Evolutionary conservation across 371 early-diverging fungal species (phyloP).

Genomic region (Amoeboradix gromovi): DNA sequence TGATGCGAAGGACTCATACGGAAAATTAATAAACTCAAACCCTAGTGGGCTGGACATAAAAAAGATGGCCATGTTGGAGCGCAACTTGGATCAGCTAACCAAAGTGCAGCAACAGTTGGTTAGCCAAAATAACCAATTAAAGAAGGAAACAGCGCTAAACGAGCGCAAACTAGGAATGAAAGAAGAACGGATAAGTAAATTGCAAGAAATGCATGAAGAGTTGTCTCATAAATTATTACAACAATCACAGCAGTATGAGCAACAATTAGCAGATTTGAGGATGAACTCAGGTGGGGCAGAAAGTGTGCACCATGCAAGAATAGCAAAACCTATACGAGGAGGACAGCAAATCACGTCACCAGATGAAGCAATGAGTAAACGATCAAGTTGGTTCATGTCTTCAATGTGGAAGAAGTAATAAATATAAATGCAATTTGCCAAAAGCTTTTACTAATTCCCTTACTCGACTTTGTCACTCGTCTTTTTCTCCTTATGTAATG

Average conservation of each 20-base stretch:
- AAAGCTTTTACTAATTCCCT: no score
- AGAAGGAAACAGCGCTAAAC: constrained; percentile 58
- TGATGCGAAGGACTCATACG: constrained; percentile 63
- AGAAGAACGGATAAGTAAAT: constrained; percentile 63
- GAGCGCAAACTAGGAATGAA: constrained; percentile 66
- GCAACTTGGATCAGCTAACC: constrained; percentile 74
- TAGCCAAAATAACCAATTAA: constrained; percentile 64
- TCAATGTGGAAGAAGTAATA: no score
- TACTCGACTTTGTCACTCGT: no score
- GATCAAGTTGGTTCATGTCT: no score
- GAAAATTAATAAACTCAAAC: constrained; percentile 40
- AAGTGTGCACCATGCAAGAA: constrained; percentile 40
- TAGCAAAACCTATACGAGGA: constrained; percentile 76
- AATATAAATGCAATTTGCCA: no score
- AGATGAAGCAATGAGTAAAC: no score
- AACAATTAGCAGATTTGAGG: constrained; percentile 25
- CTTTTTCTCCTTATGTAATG: no score
- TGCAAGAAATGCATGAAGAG: constrained; percentile 57
- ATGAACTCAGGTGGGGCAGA: constrained; percentile 47
- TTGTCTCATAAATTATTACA: constrained; percentile 12
- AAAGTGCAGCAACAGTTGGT: constrained; percentile 75
- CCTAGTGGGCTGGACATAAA: constrained; percentile 56
- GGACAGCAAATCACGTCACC: no score
- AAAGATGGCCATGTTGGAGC: constrained; percentile 77
- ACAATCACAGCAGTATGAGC: constrained; percentile 10